Base-by-base conservation (phyloP, 768 basidiomycete genomes). In the Trametes cubensis region DNA sequence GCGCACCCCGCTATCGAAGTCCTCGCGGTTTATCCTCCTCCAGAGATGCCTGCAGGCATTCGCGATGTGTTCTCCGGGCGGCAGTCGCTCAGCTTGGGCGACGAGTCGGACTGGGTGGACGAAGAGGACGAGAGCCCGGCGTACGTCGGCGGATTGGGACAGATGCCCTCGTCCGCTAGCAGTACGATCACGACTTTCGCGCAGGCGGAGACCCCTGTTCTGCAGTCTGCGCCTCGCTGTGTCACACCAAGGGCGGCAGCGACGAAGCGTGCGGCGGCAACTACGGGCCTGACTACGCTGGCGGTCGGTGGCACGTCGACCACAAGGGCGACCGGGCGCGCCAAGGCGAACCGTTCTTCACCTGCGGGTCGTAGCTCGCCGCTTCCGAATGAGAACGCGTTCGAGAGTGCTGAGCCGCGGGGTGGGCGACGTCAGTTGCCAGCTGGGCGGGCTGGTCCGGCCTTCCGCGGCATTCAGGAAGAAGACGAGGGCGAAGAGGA, bases 401-500 rank as follows among this genome's bases (percentile, higher is more conserved):
- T 81, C 57, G 83, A 87, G 14, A 64, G 77, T 3, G 72, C 78
- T 4, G 85, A 86, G 21, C 70, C 71, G 57, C 68, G 87, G 60
- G 76, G 81, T 0, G 83, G 84, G 30, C 79, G 91, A 66, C 78
- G 91, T 63, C 88, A 90, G 70, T 76, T 94, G 14, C 90, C 92
- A 25, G 72, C 79, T 51, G 79, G 75, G n/a, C 82, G 90, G 25
- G 77, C 84, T n/a, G 90, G 89, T 0, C 85, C 84, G 52, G 86
- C 90, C 10, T 90, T 90, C 67, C 77, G 78, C 49, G 84, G 87
- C 64, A 75, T 89, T 5, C 92, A 92, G 58, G 89, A 92, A 72
- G 92, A 93, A 71, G 92, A 92, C 70, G 92, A 94, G 66, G 92
- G 93, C 72, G 92, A 80, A 21, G 92, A 92, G 73, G 92, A 92